Base-by-base conservation (phyloP, 1,284 basidiomycete genomes). In the Moniliella sp. region DNA sequence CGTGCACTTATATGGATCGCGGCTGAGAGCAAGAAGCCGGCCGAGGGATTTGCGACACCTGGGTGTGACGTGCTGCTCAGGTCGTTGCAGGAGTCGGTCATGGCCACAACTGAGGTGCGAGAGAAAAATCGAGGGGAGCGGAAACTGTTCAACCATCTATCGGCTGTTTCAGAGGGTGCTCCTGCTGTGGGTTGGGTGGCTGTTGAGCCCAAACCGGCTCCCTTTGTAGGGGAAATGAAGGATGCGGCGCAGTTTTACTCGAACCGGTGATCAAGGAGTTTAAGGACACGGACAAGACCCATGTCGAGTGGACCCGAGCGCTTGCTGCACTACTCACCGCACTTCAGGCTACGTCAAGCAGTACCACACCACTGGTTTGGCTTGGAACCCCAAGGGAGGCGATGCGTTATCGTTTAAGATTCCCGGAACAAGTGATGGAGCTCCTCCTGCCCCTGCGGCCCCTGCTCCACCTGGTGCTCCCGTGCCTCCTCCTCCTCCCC, bases 141-240 rank as follows among this genome's bases (percentile, higher is more conserved):
- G 39, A 76, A 79, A 33, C 82, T 77, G 71, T 74, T 72, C 43
- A 74, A 73, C 31, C 82, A 88, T 53, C 66, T 94, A 25, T 75
- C 71, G 21, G 71, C 75, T 18, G 66, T 94, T 18, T 72, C 75
- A 9, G 86, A 91, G 54, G 82, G 79, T 9, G 75, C 74, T 1
- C 69, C 76, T 5, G 75, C 71, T n/a, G 72, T 82, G 33, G 86
- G 76, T n/a, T 99, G 88, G 88, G 74, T 97, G 27, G 71, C 76
- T 29, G 67, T 75, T 19, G 69, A 74, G 40, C 69, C 73, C 11
- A 82, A 80, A 53, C 88, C 91, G 0, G 81, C 70, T 3, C 74
- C 78, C 9, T 78, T 72, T 48, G 68, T 94, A n/a, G 65, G 63
- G 8, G 81, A 88, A 33, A 73, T 78, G 63, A 88, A 79, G 63